Conservation (phyloP, 208 protist species). For the Trypanosoma melophagium region DNA sequence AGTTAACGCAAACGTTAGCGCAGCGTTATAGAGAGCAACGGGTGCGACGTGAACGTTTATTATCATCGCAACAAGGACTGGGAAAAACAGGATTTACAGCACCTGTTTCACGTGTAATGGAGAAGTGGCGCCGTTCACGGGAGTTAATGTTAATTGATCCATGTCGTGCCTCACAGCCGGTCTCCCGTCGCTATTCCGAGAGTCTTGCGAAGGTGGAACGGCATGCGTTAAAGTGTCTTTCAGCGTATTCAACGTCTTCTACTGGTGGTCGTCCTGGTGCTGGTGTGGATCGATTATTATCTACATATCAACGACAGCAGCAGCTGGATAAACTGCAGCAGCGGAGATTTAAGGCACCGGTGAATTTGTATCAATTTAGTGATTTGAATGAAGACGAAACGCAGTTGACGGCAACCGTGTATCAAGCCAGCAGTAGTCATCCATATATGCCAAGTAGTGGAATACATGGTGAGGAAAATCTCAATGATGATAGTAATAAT, state of each 20-base stretch:
- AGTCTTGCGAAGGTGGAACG: conserved; percentile 39
- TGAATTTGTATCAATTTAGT: conserved; percentile 52
- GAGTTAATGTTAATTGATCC: conserved; percentile 70
- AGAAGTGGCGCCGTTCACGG: conserved; percentile 61
- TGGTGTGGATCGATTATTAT: background rate
- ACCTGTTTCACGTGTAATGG: conserved; percentile 39
- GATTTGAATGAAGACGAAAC: conserved; percentile 23
- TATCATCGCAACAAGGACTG: conserved; percentile 43
- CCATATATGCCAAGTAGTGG: background rate
- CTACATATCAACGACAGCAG: conserved; percentile 2
- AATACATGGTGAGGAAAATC: background rate
- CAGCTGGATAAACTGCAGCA: conserved; percentile 5
- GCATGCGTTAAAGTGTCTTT: conserved; percentile 48
- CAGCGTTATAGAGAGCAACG: conserved; percentile 54
- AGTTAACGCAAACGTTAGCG: conserved; percentile 42
- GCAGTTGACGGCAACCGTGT: background rate
- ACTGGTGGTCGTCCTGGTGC: no score
- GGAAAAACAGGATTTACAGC: conserved; percentile 63
- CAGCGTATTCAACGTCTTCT: background rate
- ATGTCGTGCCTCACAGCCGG: conserved; percentile 48
- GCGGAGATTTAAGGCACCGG: conserved; percentile 16
- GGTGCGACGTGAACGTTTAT: conserved; percentile 43
- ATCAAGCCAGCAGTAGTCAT: conserved; percentile 21
- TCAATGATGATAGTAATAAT: background rate
- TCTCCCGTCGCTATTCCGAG: conserved; percentile 49